These are phyloP conservation scores for Iris pallida DNA, from an alignment of 116 monocot genomes.

Conservation along the genomic window DNA sequence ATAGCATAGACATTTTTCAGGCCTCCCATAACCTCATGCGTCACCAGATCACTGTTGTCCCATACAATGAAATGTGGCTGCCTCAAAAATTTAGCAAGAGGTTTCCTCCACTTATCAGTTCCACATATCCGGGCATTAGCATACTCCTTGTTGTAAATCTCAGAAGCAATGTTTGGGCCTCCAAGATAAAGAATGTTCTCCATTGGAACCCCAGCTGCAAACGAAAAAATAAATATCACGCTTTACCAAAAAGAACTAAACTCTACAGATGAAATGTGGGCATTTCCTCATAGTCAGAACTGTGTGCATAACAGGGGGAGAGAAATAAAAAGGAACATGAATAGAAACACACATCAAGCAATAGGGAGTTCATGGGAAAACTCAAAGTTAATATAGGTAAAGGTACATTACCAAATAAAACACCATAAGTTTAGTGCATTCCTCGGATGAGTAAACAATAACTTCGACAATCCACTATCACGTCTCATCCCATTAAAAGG, in stretches of 20 bases:
- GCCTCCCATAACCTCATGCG: conserved; percentile 97
- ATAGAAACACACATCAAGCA: too few species aligned
- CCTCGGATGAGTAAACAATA: too few species aligned
- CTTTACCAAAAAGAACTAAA: neutral
- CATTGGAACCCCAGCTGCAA: conserved; percentile 73
- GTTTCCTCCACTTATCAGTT: conserved; percentile 84
- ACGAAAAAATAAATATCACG: neutral
- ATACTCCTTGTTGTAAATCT: conserved; percentile 94
- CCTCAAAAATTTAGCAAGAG: conserved; percentile 78
- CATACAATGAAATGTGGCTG: conserved; percentile 95
- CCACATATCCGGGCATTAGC: conserved; percentile 95
- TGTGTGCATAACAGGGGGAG: neutral
- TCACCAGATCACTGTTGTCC: conserved; percentile 89
- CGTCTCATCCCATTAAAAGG: too few species aligned
- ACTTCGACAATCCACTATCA: too few species aligned
- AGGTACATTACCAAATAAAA: too few species aligned
- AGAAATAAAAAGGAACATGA: neutral
- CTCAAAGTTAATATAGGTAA: too few species aligned
- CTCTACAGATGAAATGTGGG: neutral
- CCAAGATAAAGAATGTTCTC: conserved; percentile 95
- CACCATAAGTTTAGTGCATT: too few species aligned
- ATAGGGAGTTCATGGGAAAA: too few species aligned
- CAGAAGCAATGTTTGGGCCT: conserved; percentile 93
- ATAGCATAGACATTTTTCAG: conserved; percentile 96
- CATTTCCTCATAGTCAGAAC: neutral